Percentiles rank a stretch among this genome's conserved stretches.
phyloP scores from a whole-genome alignment of 257 asterid genomes.

The Rauvolfia tetraphylla region DNA sequence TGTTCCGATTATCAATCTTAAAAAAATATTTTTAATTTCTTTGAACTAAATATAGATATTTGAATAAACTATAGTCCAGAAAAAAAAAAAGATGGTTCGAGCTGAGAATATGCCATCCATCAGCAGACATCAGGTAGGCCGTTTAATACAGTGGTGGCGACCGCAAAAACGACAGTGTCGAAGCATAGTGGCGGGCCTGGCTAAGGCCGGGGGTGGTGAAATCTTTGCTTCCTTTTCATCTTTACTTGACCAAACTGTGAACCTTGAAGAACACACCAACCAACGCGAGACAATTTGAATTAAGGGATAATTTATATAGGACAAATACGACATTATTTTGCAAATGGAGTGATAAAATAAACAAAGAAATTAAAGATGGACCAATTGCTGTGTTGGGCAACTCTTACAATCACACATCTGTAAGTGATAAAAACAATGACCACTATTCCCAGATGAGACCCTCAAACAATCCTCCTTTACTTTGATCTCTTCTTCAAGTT shows the following conservation, averaged over 20 bases:
- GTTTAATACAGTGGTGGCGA: too few relatives aligned
- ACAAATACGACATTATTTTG: not conserved
- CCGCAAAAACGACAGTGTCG: too few relatives aligned
- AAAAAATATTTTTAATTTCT: too few relatives aligned
- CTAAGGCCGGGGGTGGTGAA: too few relatives aligned
- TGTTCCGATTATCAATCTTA: too few relatives aligned
- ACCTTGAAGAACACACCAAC: not conserved
- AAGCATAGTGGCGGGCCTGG: too few relatives aligned
- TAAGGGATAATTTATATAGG: not conserved
- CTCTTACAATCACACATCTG: not conserved
- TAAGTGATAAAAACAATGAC: not conserved
- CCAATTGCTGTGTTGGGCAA: constrained; percentile 6
- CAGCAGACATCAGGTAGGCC: too few relatives aligned
- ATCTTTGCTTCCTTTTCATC: not conserved
- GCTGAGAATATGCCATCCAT: too few relatives aligned
- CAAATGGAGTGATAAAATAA: not conserved
- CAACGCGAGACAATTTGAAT: not conserved
- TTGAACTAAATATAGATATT: too few relatives aligned
- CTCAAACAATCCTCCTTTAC: not conserved
- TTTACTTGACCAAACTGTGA: not conserved
- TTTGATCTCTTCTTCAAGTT: not conserved
- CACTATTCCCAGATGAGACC: constrained; percentile 9
- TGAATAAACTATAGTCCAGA: too few relatives aligned
- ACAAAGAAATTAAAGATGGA: not conserved
- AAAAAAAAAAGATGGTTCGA: too few relatives aligned